Conservation (phyloP, 495 filamentous ascomycete species). For the Penicillium argentinense region DNA sequence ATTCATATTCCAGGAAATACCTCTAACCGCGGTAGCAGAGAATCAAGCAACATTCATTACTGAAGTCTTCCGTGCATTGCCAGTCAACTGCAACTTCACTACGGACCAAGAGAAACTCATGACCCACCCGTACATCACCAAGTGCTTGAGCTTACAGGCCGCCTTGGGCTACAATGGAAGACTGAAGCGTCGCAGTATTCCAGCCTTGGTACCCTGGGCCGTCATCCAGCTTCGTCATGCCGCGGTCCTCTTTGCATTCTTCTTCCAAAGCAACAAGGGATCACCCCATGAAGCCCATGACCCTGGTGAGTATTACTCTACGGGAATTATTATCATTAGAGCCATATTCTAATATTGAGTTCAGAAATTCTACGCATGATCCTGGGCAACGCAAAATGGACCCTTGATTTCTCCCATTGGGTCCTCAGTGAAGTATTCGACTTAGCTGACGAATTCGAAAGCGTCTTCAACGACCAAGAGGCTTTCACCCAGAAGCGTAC, state of each 20-base stretch:
- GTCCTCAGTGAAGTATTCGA: conserved; percentile 66
- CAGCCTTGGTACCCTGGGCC: conserved; percentile 71
- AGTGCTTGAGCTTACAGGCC: conserved; percentile 68
- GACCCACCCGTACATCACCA: conserved; percentile 62
- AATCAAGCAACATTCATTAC: conserved; percentile 54
- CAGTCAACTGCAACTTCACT: conserved; percentile 70
- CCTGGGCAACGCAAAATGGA: conserved; percentile 58
- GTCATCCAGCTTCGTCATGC: conserved; percentile 71
- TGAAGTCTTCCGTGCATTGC: conserved; percentile 65
- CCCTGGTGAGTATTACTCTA: conserved; percentile 48
- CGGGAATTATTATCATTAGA: background rate
- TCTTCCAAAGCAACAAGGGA: conserved; percentile 50
- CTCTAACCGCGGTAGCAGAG: conserved; percentile 29
- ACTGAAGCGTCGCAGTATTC: conserved; percentile 55
- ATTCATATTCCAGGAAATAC: background rate
- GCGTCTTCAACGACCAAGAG: conserved; percentile 39
- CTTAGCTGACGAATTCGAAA: conserved; percentile 55
- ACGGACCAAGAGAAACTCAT: conserved; percentile 68
- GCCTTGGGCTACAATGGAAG: conserved; percentile 65
- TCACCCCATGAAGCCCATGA: conserved; percentile 60
- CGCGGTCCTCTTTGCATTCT: conserved; percentile 63
- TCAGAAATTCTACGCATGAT: conserved; percentile 44
- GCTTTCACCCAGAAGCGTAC: conserved; percentile 46
- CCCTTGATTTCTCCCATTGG: conserved; percentile 66
- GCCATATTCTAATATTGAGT: background rate